Evolutionary conservation across 2,329 filamentous ascomycete genomes (phyloP), one percentile per base, ranked within the genome.

Genomic region (Gnomoniopsis smithogilvyi): DNA sequence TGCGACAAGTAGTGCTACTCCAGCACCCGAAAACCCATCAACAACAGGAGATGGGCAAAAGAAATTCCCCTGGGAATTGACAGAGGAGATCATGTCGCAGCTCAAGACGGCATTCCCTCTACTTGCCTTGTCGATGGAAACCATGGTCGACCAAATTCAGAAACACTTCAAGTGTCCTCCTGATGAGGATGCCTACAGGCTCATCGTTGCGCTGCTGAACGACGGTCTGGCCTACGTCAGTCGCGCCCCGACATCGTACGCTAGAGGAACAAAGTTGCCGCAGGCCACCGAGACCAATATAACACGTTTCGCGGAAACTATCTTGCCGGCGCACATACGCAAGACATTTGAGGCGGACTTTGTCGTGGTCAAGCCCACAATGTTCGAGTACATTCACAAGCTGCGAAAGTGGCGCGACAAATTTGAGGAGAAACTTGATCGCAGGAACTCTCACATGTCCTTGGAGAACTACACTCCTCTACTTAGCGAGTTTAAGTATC

Each of bases 101-200:
- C 86, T 99, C 56, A 98, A 99, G 80, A 98, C 95, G 7, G 93
- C 94, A 0, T 99, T 98, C 80, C 95, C 95, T 24, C 82, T 99
- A 19, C 83, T 99, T 66, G 95, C 96, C 11, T 79, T 98, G 47
- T 97, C 94, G 0, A 98, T 99, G 95, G 95, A 99, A 77, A 96
- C 94, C 0, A 99, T 98, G 92, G 93, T 98, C 33, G 95, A 99
- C 70, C 94, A 98, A 74, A 96, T 99, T 60, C 90, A 95, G 73
- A 98, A 98, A 80, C 90, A 98, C 75, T 99, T 99, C 84, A 99
- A 99, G 76, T 98, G 95, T 68, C 94, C 94, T 15, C 94, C 94
- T 0, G 95, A 99, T 68, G 95, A 99, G 72, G 95, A 99, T 76
- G 96, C 95, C 2, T 98, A 98, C 74, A 85, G 95, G 52, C 81